These are phyloP conservation scores for Fremontodendron californicum DNA, from an alignment of 345 rosid genomes.

Conservation along the genomic window DNA sequence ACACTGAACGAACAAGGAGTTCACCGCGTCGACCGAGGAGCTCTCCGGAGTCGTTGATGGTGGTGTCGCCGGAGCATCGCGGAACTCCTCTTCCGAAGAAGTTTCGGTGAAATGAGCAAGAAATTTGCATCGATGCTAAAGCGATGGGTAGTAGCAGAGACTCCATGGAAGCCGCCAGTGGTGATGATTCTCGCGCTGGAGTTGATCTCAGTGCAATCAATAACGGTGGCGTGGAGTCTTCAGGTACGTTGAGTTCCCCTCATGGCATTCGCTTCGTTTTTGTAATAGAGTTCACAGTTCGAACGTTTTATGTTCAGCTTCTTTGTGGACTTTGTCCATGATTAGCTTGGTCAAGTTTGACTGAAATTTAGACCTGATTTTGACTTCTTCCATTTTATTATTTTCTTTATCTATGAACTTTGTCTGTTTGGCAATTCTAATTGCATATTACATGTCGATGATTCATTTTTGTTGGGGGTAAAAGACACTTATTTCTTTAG, in stretches of 20 bases:
- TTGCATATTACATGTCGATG: background rate
- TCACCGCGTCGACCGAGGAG: background rate
- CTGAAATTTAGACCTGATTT: constrained; percentile 1
- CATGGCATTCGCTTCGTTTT: constrained; percentile 10
- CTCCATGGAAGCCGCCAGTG: constrained; percentile 13
- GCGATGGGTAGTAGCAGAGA: constrained; percentile 26
- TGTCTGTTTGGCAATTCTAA: background rate
- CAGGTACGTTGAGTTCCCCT: constrained; percentile 29
- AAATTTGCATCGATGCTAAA: constrained; percentile 30
- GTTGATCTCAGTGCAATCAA: constrained; percentile 26
- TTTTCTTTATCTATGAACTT: background rate
- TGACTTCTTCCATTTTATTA: background rate
- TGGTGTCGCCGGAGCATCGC: constrained; percentile 41
- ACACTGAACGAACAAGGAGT: constrained; percentile 17
- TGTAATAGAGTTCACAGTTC: background rate
- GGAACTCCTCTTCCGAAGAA: constrained; percentile 35
- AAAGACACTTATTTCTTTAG: too few relatives aligned
- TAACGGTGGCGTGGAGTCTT: constrained; percentile 34
- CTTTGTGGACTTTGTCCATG: background rate
- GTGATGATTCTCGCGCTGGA: background rate
- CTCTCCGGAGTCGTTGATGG: constrained; percentile 34
- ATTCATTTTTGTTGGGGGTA: too few relatives aligned
- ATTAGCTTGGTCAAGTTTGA: background rate
- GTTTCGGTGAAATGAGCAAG: constrained; percentile 34
- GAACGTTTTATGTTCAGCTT: background rate